Evolutionary conservation across 2,329 filamentous ascomycete species (phyloP), one percentile per base, ranked within the genome.

Genomic region (Sporothrix brasiliensis): DNA sequence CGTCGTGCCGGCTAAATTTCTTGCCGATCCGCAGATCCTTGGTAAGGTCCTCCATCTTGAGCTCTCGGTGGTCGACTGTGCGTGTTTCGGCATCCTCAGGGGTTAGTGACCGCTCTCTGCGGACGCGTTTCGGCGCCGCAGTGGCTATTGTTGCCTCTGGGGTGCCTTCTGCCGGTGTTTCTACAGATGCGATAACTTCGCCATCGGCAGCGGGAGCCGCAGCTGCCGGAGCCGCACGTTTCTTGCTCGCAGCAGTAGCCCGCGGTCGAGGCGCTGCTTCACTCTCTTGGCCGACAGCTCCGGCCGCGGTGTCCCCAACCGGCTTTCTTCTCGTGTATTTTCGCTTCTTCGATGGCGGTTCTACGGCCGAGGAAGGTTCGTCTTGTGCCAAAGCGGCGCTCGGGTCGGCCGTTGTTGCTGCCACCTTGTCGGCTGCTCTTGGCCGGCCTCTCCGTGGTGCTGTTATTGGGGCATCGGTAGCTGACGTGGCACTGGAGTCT

Each of bases 1-100:
- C 88, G 75, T 89, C 88, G 74, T 93, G 91, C 3, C 89, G 86
- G 75, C 89, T 89, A 70, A 92, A 94, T 72, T 90, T 89, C 77
- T 91, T 92, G 70, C 92, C 92, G 70, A 90, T 89, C 27, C 85
- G 85, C 68, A 91, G 81, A 76, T 92, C 90, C 72, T 85, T 87
- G 66, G 88, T 91, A 3, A 95, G 80, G 70, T 93, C 90, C 56
- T 85, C 86, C 88, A 95, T 92, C 69, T 88, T 92, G 34, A 91
- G 85, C 3, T 84, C 85, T 30, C 86, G 85, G 27, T 87, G 83
- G 76, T 93, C 90, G 69, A 94, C 89, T 73, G 85, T 79, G 71
- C 86, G 83, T 30, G 80, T 78, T 75, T 91, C 89, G 3, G 88
- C 87, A 73, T 89, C 87, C 68, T 90, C 88, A 1, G 89, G 89